Evolutionary conservation across 805 yeast species (phyloP).

Genomic region (Suhomyces prunicola): DNA sequence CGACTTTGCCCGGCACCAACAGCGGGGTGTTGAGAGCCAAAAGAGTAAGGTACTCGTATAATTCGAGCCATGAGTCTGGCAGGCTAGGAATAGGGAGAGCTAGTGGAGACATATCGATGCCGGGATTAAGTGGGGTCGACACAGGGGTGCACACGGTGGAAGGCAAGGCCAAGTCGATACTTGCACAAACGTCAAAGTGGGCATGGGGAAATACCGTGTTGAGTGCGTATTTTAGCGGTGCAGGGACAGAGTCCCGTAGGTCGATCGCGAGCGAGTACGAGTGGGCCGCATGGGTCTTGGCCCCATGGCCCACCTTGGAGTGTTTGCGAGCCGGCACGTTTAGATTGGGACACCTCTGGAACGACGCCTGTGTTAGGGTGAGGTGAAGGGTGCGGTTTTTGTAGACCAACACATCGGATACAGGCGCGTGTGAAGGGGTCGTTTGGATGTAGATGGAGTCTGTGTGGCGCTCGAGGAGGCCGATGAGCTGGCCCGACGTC

Average conservation of each 20-base stretch:
- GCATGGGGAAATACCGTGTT: slow-evolving; percentile 1
- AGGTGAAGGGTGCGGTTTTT: slow-evolving; percentile 3
- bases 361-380: slow-evolving; percentile 5
- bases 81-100: not conserved
- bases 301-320: slow-evolving; percentile 20
- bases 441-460: not conserved
- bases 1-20: slow-evolving; percentile 7
- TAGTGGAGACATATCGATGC: not conserved
- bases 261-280: slow-evolving; percentile 7
- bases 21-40: slow-evolving; percentile 15
- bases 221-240: slow-evolving; percentile 1
- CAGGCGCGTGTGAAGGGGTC: not conserved
- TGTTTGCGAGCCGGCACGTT: slow-evolving; percentile 9
- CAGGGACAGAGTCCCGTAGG: slow-evolving; percentile 1
- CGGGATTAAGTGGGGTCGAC: not conserved
- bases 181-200: not conserved
- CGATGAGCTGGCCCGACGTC: not conserved
- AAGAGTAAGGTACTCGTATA: slow-evolving; percentile 18
- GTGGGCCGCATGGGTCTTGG: slow-evolving; percentile 12
- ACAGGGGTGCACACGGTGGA: not conserved
- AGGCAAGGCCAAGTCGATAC: not conserved
- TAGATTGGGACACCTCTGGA: slow-evolving; percentile 8
- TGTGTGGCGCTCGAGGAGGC: not conserved
- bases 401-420: not conserved
- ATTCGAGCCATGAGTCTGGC: slow-evolving; percentile 9